Conservation (phyloP, 2,329 filamentous ascomycete genomes). For the Talaromyces sp. region DNA sequence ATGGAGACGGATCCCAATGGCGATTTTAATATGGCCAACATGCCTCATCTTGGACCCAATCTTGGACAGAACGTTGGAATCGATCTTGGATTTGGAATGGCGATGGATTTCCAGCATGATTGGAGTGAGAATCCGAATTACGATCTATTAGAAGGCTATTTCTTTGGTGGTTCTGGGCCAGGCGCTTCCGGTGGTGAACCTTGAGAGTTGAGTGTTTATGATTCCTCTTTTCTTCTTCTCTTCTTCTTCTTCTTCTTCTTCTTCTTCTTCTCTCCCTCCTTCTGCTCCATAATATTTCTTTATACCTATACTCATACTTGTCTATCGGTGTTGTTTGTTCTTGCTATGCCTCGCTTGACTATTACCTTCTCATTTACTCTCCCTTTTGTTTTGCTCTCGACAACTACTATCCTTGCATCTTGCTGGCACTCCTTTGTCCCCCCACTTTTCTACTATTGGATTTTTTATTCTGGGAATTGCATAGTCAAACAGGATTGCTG, state of each 20-base stretch:
- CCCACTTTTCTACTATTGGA: conserved; percentile 5
- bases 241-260: conserved; percentile 5
- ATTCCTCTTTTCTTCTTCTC: conserved; percentile 6
- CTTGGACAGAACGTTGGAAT: conserved; percentile 45
- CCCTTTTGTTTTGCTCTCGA: not conserved
- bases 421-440: not conserved
- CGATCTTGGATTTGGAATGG: conserved; percentile 50
- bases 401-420: not conserved
- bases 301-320: not conserved
- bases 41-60: conserved; percentile 34
- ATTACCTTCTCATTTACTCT: not conserved
- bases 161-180: conserved; percentile 52
- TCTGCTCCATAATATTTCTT: not conserved
- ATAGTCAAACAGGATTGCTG: conserved; percentile 6
- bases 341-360: not conserved
- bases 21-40: conserved; percentile 32
- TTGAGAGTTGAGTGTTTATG: conserved; percentile 2
- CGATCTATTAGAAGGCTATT: conserved; percentile 59
- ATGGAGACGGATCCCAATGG: conserved; percentile 32
- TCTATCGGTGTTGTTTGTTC: not conserved
- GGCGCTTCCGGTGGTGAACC: conserved; percentile 29
- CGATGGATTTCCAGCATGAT: conserved; percentile 51
- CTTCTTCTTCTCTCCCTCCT: conserved; percentile 9
- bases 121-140: conserved; percentile 52
- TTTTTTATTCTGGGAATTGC: conserved; percentile 10